These are phyloP conservation scores for Xylaria longipes DNA, from an alignment of 495 filamentous ascomycete species.

Conservation along the genomic window DNA sequence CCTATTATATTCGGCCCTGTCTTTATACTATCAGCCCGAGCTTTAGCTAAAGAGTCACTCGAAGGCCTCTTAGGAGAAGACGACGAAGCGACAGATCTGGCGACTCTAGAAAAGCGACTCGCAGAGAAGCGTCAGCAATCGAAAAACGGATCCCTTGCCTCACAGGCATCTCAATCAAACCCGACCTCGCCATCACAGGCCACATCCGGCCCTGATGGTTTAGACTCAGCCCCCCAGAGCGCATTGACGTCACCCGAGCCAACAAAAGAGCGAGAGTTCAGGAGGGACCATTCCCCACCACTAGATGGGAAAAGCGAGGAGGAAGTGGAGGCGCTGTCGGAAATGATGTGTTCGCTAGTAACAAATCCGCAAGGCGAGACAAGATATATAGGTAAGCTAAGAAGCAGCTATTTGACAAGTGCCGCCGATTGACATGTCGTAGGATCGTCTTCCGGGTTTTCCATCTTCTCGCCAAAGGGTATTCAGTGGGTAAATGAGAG, in stretches of 20 bases:
- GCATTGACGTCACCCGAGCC: slow-evolving; percentile 68
- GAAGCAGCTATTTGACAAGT: slow-evolving; percentile 11
- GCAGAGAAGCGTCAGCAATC: slow-evolving; percentile 65
- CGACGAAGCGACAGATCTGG: slow-evolving; percentile 86
- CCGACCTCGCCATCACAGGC: slow-evolving; percentile 55
- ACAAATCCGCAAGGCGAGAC: slow-evolving; percentile 97
- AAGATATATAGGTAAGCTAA: slow-evolving; percentile 83
- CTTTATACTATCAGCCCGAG: not conserved
- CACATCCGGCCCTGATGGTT: slow-evolving; percentile 51
- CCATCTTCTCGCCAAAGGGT: slow-evolving; percentile 96
- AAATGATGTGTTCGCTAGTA: slow-evolving; percentile 99
- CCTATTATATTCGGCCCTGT: not conserved
- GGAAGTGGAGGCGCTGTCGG: slow-evolving; percentile 88
- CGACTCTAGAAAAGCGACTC: slow-evolving; percentile 82
- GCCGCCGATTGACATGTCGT: slow-evolving; percentile 33
- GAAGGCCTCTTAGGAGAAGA: slow-evolving; percentile 78
- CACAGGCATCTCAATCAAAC: slow-evolving; percentile 49
- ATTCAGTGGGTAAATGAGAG: slow-evolving; percentile 99
- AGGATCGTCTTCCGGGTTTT: slow-evolving; percentile 98
- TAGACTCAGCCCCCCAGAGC: slow-evolving; percentile 63
- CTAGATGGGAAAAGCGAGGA: slow-evolving; percentile 56
- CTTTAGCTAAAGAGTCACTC: not conserved
- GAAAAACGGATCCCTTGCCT: slow-evolving; percentile 50
- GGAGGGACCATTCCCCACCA: slow-evolving; percentile 33
- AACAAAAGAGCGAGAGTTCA: slow-evolving; percentile 52